Conservation (phyloP, 371 early-diverging fungal genomes). For the Circinella minor region DNA sequence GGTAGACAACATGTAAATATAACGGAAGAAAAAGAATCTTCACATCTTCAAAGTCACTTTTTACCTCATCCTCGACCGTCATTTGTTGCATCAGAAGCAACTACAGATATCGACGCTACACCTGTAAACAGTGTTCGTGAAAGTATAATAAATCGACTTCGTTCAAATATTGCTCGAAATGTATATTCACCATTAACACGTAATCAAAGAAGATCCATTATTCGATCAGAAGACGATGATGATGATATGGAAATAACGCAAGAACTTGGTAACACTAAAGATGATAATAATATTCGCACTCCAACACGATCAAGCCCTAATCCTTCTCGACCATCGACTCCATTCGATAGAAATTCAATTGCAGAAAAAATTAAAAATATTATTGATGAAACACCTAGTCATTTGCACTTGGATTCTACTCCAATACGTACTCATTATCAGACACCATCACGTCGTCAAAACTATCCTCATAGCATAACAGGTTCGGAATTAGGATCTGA, state of each 20-base stretch:
- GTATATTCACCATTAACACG: neutral
- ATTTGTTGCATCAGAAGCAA: neutral
- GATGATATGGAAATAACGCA: constrained; percentile 1
- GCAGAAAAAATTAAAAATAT: neutral
- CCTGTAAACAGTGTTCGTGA: neutral
- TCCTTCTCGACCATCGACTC: neutral
- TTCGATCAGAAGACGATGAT: neutral
- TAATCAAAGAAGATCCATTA: no score
- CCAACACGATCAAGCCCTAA: no score
- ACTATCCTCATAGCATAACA: neutral
- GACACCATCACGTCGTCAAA: neutral
- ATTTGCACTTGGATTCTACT: neutral
- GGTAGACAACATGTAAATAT: neutral
- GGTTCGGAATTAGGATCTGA: neutral
- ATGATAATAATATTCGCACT: no score
- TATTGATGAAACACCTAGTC: neutral
- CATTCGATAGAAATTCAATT: neutral
- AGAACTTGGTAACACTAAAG: neutral
- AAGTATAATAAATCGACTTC: neutral
- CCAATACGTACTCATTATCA: no score
- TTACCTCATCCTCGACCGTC: neutral
- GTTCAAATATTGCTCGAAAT: neutral
- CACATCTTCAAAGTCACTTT: neutral
- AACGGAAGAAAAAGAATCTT: neutral
- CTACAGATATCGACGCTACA: neutral